Evolutionary conservation across 108 stramenopile species (phyloP), one percentile per base, ranked within the genome.

Genomic region (Skeletonema potamos): DNA sequence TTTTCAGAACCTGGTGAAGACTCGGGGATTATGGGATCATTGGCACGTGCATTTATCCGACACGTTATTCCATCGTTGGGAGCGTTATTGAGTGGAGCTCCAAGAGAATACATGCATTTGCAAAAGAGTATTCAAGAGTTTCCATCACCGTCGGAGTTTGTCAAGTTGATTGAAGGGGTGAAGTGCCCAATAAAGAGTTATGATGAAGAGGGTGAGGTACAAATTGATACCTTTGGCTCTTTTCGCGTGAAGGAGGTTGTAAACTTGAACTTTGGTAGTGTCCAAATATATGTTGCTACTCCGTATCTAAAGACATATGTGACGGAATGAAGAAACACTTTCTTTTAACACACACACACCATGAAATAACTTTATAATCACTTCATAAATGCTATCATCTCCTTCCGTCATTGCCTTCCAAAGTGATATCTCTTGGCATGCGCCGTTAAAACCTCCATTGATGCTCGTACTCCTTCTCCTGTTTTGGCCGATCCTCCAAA

Each of bases 81-180:
- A 13, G 90, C 87, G 5, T 59, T 91, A 6, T 55, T 92, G 34
- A 86, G 85, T 44, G 94, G 94, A 15, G 79, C 70, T 27, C 88
- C 90, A 18, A 69, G 72, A 27, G 92, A 92, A 72, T 95, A 95
- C 41, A 64, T 76, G 74, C 92, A 95, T 80, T 72, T 95, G 41
- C 92, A 92, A 79, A 90, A 90, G 60, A 89, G 87, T 20, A 95
- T 95, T 58, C 76, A 81, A 27, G 80, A 89, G 3, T 95, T 95
- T 73, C 94, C 94, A 30, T 77, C 86, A 10, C 92, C 94, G 1
- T n/a, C 61, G 1, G 80, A 87, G 27, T 95, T 95, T 68, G 74
- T 54, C 4, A 27, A 41, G 10, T 66, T 85, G 56, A 71, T 94
- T 73, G 81, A 92, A 66, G 41, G 44, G 12, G 58, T 88, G 18